Evolutionary conservation across 768 basidiomycete genomes (phyloP).

Genomic region (Tricholoma hemisulphureum): DNA sequence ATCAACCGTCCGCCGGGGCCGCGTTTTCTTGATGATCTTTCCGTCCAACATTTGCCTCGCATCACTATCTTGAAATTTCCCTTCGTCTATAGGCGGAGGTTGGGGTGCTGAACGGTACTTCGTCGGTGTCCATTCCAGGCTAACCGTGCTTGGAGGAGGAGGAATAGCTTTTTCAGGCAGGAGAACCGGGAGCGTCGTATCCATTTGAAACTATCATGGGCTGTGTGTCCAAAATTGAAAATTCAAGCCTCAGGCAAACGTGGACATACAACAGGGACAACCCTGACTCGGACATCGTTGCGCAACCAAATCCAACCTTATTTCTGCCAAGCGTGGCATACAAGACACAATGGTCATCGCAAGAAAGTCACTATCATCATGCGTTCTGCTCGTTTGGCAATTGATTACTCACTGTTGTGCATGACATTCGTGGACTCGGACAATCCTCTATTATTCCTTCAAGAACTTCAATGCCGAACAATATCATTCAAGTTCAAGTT

Average conservation of each 20-base stretch:
- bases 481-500: not conserved
- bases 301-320: too few relatives aligned
- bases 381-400: too few relatives aligned
- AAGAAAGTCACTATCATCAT: too few relatives aligned
- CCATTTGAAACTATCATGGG: conserved; percentile 2
- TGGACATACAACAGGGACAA: not conserved
- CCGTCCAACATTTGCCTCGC: conserved; percentile 74
- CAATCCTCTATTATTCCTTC: not conserved
- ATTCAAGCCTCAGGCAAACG: not conserved
- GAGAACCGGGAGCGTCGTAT: conserved; percentile 47
- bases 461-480: not conserved
- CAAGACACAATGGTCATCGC: too few relatives aligned
- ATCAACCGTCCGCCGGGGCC: conserved; percentile 92
- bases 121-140: conserved; percentile 74
- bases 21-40: conserved; percentile 84
- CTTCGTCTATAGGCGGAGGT: conserved; percentile 72
- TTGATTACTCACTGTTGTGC: too few relatives aligned
- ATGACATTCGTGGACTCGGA: not conserved
- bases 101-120: conserved; percentile 74
- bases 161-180: conserved; percentile 47
- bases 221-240: not conserved
- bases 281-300: too few relatives aligned
- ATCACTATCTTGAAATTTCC: conserved; percentile 74
- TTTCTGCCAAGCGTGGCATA: not conserved
- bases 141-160: conserved; percentile 33